Evolutionary conservation across 306 rosid species (phyloP).

Genomic region (Trifolium pratense): DNA sequence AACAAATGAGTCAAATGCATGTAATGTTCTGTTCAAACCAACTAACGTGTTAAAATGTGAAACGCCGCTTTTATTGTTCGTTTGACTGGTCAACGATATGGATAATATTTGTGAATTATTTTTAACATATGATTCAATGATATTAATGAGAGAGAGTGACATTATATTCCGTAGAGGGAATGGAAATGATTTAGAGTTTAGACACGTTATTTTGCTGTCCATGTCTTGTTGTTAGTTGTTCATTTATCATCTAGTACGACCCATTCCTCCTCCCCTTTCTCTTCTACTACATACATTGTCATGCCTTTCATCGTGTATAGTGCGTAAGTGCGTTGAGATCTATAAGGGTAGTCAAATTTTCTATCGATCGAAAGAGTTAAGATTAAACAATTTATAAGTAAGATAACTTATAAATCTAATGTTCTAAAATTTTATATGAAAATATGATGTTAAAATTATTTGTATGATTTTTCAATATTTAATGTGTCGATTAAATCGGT

Average conservation of each 20-base stretch:
- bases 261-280: neutral
- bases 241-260: neutral
- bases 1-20: slow-evolving; percentile 56
- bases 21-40: slow-evolving; percentile 41
- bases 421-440: no score
- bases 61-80: slow-evolving; percentile 52
- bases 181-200: neutral
- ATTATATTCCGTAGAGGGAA: neutral
- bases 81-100: slow-evolving; percentile 70
- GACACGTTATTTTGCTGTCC: neutral
- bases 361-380: no score
- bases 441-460: no score
- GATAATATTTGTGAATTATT: neutral
- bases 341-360: no score
- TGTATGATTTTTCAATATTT: no score
- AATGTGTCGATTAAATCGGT: no score
- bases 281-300: neutral
- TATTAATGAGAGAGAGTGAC: neutral
- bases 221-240: neutral
- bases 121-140: slow-evolving; percentile 1
- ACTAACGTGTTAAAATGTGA: slow-evolving; percentile 42
- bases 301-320: neutral
- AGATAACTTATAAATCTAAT: no score
- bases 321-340: no score
- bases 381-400: no score